These are phyloP conservation scores for Arthrobotrys sphaeroides DNA, from an alignment of 2,329 filamentous ascomycete genomes.

Conservation along the genomic window DNA sequence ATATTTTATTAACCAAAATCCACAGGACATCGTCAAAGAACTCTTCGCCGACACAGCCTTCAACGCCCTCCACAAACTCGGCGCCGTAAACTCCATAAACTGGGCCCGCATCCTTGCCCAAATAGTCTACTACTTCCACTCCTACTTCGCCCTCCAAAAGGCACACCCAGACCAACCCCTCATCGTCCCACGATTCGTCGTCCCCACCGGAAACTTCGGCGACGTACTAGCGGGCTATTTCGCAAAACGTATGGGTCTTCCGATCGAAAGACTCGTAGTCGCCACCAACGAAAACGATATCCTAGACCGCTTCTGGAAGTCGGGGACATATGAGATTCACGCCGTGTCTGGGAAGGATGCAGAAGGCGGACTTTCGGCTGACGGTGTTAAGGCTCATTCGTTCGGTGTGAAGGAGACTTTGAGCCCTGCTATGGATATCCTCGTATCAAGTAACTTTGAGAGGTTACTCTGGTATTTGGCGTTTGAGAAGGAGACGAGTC, in stretches of 20 bases:
- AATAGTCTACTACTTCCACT: conserved; percentile 95
- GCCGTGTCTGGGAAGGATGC: conserved; percentile 68
- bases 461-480: conserved; percentile 92
- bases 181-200: conserved; percentile 82
- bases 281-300: conserved; percentile 99
- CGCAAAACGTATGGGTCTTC: conserved; percentile 87
- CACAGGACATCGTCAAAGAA: conserved; percentile 86
- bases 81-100: conserved; percentile 96
- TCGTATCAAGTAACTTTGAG: conserved; percentile 97
- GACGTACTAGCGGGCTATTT: conserved; percentile 95
- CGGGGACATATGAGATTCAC: conserved; percentile 88
- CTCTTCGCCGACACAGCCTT: conserved; percentile 86
- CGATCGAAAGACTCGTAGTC: conserved; percentile 85
- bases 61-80: conserved; percentile 83
- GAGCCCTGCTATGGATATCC: conserved; percentile 95
- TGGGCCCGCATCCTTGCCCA: conserved; percentile 94
- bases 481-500: conserved; percentile 70
- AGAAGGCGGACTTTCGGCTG: conserved; percentile 67
- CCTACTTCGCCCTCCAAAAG: conserved; percentile 83
- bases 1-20: neutral
- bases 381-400: conserved; percentile 71
- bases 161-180: conserved; percentile 67
- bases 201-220: conserved; percentile 96
- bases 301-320: conserved; percentile 92
- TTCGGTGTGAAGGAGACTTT: conserved; percentile 88